A percentile compares a stretch with the other conserved stretches of the same genome.
phyloP scores from a whole-genome alignment of 1,284 basidiomycete genomes.

The Phlebopus sp. region DNA sequence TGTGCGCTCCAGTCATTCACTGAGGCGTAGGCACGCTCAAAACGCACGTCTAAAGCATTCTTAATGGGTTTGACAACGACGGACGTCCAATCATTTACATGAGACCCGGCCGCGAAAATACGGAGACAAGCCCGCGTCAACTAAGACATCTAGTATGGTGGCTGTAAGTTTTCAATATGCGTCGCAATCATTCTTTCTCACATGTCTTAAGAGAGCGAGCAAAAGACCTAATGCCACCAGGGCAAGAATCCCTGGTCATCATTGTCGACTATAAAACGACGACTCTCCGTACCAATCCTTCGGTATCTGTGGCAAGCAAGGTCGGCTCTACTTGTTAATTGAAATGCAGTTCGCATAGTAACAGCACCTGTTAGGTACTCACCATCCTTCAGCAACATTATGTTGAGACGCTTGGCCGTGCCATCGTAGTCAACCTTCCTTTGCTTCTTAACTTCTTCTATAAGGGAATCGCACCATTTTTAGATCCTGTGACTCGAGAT shows the following conservation, averaged over 20 bases:
- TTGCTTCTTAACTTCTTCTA: constrained; percentile 82
- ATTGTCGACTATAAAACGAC: constrained; percentile 83
- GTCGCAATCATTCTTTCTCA: constrained; percentile 8
- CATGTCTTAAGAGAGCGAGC: constrained; percentile 65
- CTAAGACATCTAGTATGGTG: constrained; percentile 81
- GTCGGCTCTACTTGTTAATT: constrained; percentile 31
- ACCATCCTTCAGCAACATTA: constrained; percentile 90
- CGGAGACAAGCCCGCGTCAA: constrained; percentile 71
- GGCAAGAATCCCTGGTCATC: constrained; percentile 78
- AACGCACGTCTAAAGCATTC: constrained; percentile 58
- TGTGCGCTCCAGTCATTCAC: constrained; percentile 48
- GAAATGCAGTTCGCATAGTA: not conserved
- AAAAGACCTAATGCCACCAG: constrained; percentile 81
- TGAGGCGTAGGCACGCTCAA: not conserved
- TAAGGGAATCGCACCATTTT: constrained; percentile 81
- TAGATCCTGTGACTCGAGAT: constrained; percentile 88
- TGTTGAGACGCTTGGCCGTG: constrained; percentile 84
- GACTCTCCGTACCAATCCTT: constrained; percentile 78
- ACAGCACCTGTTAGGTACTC: constrained; percentile 47
- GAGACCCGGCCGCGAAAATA: constrained; percentile 82
- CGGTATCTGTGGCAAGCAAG: constrained; percentile 74
- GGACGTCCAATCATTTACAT: constrained; percentile 82
- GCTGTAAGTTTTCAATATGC: constrained; percentile 50
- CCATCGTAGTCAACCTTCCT: constrained; percentile 83
- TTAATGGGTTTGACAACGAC: constrained; percentile 81